phyloP scores from a whole-genome alignment of 1,284 basidiomycete genomes.

The Trametes sp. region DNA sequence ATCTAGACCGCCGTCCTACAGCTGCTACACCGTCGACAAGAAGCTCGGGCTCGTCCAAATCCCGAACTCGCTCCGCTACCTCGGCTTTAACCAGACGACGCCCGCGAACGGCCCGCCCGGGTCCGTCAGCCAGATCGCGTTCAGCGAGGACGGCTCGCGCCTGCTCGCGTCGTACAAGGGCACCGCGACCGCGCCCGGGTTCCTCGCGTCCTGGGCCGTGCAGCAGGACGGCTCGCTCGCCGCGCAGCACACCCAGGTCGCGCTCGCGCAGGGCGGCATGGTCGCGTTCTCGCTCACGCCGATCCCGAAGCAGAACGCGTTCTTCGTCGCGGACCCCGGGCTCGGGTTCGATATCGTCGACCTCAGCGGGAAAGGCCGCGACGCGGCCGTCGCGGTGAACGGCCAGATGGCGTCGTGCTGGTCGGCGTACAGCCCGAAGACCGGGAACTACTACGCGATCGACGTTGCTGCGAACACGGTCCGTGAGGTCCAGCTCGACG shows the following conservation, averaged over 20 bases:
- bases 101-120: slow-evolving; percentile 47
- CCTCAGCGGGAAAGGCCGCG: slow-evolving; percentile 26
- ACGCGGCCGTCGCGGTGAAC: slow-evolving; percentile 41
- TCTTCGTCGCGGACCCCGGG: slow-evolving; percentile 44
- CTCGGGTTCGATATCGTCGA: slow-evolving; percentile 44
- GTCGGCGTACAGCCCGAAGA: slow-evolving; percentile 53
- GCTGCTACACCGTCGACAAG: slow-evolving; percentile 53
- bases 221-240: slow-evolving; percentile 43
- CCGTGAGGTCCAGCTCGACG: slow-evolving; percentile 55
- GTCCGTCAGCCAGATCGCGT: slow-evolving; percentile 51
- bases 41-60: slow-evolving; percentile 48
- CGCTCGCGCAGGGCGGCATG: slow-evolving; percentile 36
- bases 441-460: slow-evolving; percentile 57
- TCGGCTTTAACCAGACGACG: slow-evolving; percentile 57
- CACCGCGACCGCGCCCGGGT: slow-evolving; percentile 50
- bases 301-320: slow-evolving; percentile 42
- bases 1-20: slow-evolving; percentile 21
- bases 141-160: slow-evolving; percentile 51
- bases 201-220: slow-evolving; percentile 56
- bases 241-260: slow-evolving; percentile 33
- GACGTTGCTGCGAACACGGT: slow-evolving; percentile 52
- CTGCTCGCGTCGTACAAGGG: slow-evolving; percentile 58
- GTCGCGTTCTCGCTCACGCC: slow-evolving; percentile 44
- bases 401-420: slow-evolving; percentile 58
- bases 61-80: slow-evolving; percentile 49